phyloP scores from a whole-genome alignment of 2,329 filamentous ascomycete species.

The Diaporthe amygdali region DNA sequence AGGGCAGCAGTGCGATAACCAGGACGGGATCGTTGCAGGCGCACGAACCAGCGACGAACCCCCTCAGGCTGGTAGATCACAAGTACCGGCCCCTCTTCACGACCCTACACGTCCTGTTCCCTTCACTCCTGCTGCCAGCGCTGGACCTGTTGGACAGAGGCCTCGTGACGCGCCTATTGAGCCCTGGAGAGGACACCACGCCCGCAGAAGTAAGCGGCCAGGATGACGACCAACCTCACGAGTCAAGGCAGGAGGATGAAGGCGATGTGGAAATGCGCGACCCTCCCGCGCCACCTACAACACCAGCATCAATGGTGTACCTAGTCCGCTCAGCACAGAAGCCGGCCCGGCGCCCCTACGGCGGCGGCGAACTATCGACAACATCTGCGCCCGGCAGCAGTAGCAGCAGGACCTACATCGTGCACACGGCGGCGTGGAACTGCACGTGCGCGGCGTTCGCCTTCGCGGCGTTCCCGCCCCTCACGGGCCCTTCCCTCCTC shows the following conservation, averaged over 20 bases:
- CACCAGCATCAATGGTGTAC: slow-evolving; percentile 49
- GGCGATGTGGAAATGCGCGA: background rate
- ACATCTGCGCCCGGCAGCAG: background rate
- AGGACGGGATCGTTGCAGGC: background rate
- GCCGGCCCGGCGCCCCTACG: slow-evolving; percentile 36
- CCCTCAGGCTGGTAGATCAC: slow-evolving; percentile 41
- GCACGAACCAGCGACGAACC: slow-evolving; percentile 32
- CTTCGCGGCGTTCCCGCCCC: slow-evolving; percentile 68
- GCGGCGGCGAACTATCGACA: background rate
- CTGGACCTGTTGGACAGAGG: slow-evolving; percentile 85
- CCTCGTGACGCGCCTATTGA: slow-evolving; percentile 65
- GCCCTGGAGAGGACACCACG: background rate
- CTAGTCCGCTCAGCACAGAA: slow-evolving; percentile 67
- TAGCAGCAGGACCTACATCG: slow-evolving; percentile 61
- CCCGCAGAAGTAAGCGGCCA: background rate
- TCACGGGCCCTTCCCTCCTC: slow-evolving; percentile 18
- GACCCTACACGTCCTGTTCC: slow-evolving; percentile 85
- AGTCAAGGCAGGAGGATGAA: background rate
- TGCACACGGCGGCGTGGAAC: slow-evolving; percentile 79
- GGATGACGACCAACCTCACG: background rate
- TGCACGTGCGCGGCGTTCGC: slow-evolving; percentile 89
- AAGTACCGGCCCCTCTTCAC: slow-evolving; percentile 65
- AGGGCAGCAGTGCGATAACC: background rate
- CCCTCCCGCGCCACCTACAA: background rate
- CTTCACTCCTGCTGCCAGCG: slow-evolving; percentile 79